Base-by-base conservation (phyloP, 2,329 filamentous ascomycete species). In the Herpomyces periplanetae region DNA sequence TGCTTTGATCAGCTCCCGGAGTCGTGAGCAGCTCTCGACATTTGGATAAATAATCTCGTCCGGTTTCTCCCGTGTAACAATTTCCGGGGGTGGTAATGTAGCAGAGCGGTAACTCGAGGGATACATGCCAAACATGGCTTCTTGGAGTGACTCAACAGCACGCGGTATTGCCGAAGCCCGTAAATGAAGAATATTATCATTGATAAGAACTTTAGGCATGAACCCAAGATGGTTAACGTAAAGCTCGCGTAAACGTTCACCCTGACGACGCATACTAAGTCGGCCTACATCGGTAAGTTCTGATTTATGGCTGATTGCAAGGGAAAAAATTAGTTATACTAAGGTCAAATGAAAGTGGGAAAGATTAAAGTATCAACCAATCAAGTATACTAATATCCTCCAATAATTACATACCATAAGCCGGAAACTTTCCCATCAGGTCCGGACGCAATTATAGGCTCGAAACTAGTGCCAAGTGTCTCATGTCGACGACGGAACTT, bases 1-100 rank as follows among this genome's bases (percentile, higher is more conserved):
- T 3, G 60, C 55, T 12, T 56, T 44, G 2, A 57, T 46, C 5
- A 80, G 44, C 23, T 55, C 50, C 15, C 55, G 53, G 33, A 73
- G 66, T 11, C 66, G 51, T 17, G 54, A 50, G 35, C 66, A 80
- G 30, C 52, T 58, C 23, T 47, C 43, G 28, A 69, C 63, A 34
- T 75, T 80, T 9, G 66, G 66, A 34, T 61, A 69, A 1, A 75
- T 46, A 0, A 63, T 75, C 41, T 80, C 66, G 30, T 73, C 61
- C 17, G 45, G 47, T 3, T 51, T 45, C 3, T 51, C 43, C 15
- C 64, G 49, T 5, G 49, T 50, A 19, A 69, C 40, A 26, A 71
- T 61, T 4, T 56, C 56, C 0, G 60, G 51, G 10, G 10, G 10
- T 5, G 10, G 17, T 5, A 46, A 39, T 0, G 45, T 42, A 2